These are phyloP conservation scores for Tulasnella sp. DNA, from an alignment of 768 basidiomycete species.

Conservation along the genomic window DNA sequence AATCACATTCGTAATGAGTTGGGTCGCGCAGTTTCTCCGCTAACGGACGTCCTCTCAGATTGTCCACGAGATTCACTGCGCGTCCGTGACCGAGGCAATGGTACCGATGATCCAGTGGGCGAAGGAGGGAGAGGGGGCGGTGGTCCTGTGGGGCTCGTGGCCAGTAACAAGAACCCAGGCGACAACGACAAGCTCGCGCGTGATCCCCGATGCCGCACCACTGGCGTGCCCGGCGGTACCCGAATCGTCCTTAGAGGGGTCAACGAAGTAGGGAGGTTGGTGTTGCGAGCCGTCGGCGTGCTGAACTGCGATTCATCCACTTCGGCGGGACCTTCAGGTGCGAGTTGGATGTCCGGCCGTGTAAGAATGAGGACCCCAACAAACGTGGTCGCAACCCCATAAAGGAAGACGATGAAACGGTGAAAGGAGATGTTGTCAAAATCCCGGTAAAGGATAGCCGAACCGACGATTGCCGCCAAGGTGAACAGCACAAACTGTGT, in stretches of 20 bases:
- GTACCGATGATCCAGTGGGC: neutral
- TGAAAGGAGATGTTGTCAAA: conserved; percentile 78
- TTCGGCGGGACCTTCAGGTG: neutral
- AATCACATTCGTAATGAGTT: conserved; percentile 1
- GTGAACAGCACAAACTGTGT: conserved; percentile 94
- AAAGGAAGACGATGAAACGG: conserved; percentile 72
- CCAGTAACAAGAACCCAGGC: neutral
- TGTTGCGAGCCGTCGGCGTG: conserved; percentile 18
- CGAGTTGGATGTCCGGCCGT: conserved; percentile 31
- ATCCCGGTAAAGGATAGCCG: conserved; percentile 89
- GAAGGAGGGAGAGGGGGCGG: neutral
- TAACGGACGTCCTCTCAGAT: neutral
- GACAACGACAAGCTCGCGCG: conserved; percentile 11
- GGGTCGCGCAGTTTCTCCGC: neutral
- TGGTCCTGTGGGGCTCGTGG: neutral
- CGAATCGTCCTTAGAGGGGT: conserved; percentile 1
- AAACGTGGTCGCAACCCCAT: conserved; percentile 85
- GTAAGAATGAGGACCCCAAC: conserved; percentile 84
- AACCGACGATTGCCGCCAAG: conserved; percentile 84
- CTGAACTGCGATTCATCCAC: conserved; percentile 10
- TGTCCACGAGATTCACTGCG: conserved; percentile 9
- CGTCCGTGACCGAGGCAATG: neutral
- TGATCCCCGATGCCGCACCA: conserved; percentile 9
- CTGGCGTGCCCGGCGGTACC: neutral
- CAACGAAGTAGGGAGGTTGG: neutral